Base-by-base conservation (phyloP, 257 asterid genomes). In the Vinca minor region DNA sequence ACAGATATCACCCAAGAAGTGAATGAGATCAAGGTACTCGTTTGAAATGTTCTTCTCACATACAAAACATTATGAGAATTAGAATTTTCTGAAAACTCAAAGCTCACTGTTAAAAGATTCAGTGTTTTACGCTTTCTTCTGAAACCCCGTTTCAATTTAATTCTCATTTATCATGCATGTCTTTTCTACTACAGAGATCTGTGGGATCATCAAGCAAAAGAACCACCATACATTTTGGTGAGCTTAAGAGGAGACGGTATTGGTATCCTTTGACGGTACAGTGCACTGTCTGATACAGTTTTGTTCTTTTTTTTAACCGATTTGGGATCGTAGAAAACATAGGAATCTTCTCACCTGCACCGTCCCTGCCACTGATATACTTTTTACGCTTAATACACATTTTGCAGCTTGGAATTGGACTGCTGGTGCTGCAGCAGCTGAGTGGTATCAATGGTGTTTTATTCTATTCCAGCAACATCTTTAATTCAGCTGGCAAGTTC, bases 401-500 rank as follows among this genome's bases (percentile, higher is more conserved):
- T 26, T 55, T 61, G 71, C 83, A 89, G 95, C 70, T 91, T 5
- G 97, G 97, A 74, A 84, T 87, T 64, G 96, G 95, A 77, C 73
- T 87, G 44, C 87, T 91, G 47, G 68, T 85, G 73, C 86, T 91
- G 69, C 97, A 91, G 78, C 97, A 91, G 77, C 83, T 85, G 65
- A 81, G 86, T 68, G 97, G 97, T 35, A 73, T 86, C 65, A 91
- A 91, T 58, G 96, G 97, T 14, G 85, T 87, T 66, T 78, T 91
- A 48, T 87, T 87, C 70, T 87, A 91, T 73, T 91, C 97, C 67
- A 91, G 96, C 68, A 82, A 84, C 81, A 87, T 91, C 67, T 91
- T 85, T 59, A 72, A 68, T 53, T 76, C 95, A 59, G 97, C 97
- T 31, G 95, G 97, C 83, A 52, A 71, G 81, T 66, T 60, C 63